Evolutionary conservation across 1,139 yeast genomes (phyloP), one percentile per base, ranked within the genome.

Genomic region (Hyphopichia wangnamkhiaoensis): DNA sequence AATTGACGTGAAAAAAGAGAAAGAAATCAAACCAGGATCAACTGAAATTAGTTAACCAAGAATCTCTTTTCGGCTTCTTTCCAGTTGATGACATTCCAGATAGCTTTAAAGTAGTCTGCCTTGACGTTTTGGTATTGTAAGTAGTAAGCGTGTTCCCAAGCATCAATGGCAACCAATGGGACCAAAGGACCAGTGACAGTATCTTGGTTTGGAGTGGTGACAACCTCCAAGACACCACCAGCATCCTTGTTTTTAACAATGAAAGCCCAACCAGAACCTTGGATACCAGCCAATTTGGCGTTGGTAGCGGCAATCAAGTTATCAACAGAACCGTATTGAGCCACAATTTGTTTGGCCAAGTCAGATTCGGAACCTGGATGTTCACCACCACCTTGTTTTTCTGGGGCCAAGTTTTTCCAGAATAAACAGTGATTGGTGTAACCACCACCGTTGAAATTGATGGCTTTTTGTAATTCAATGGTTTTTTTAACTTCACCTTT

Each of bases 61-160:
- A 41, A 69, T 49, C 69, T 66, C 58, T 59, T 59, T 54, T 65
- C 74, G 38, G 76, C 77, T 49, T 66, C 74, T 41, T 61, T 56
- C 78, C 78, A 72, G 62, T 67, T 71, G 50, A 72, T 65, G 30
- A 71, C 77, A 43, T 71, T 64, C 74, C 74, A 71, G 49, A 72
- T 69, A 42, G 76, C 75, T 52, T 71, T 65, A 56, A 72, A 68
- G 55, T 72, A 71, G 49, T 68, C 73, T 25, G 63, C 70, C 59
- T 72, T 71, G 45, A 68, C 74, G 47, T 71, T 72, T 52, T 69
- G 74, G 54, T 72, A 71, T 47, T 72, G 76, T 50, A 71, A 65
- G 58, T 72, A 72, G 57, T 71, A 72, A 41, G 77, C 77, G 48
- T 72, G 78, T 52, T 72, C 77, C 77, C 78, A 72, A 37, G 76